Percentiles rank a stretch among this genome's conserved stretches.
phyloP scores from a whole-genome alignment of 495 filamentous ascomycete genomes.

The Podospora appendiculata region DNA sequence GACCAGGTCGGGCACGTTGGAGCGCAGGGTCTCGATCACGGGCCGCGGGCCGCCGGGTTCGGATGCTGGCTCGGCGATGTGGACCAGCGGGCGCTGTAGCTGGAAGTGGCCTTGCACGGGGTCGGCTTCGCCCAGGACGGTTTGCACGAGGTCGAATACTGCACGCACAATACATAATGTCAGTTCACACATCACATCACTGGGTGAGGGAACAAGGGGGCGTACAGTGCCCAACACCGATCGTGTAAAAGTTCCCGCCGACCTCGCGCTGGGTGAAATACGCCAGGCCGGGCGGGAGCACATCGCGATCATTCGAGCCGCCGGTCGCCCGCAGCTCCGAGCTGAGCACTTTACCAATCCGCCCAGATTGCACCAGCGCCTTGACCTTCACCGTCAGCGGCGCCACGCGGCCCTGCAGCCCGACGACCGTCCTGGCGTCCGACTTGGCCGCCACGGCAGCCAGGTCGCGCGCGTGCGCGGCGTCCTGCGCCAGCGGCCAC shows the following conservation, averaged over 20 bases:
- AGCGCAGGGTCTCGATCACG: constrained; percentile 19
- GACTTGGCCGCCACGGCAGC: constrained; percentile 27
- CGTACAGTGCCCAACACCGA: constrained; percentile 45
- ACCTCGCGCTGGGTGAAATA: constrained; percentile 39
- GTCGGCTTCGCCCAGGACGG: constrained; percentile 36
- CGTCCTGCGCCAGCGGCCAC: constrained; percentile 44
- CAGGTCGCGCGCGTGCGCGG: constrained; percentile 33
- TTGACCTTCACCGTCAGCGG: constrained; percentile 38
- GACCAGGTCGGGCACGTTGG: constrained; percentile 41
- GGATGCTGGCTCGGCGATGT: constrained; percentile 18
- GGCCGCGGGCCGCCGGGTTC: constrained; percentile 4
- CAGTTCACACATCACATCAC: neutral
- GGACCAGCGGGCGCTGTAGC: constrained; percentile 34
- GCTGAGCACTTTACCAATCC: constrained; percentile 48
- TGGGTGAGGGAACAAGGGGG: neutral
- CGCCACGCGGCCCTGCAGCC: constrained; percentile 40
- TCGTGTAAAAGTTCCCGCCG: constrained; percentile 45
- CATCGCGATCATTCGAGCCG: constrained; percentile 26
- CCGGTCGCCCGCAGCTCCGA: constrained; percentile 37
- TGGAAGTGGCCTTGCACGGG: constrained; percentile 33
- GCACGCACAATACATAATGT: neutral
- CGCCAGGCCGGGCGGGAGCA: constrained; percentile 19
- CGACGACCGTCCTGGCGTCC: constrained; percentile 35
- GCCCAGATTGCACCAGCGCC: constrained; percentile 36
- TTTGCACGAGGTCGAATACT: constrained; percentile 32